Percentiles rank a stretch among this genome's conserved stretches.
Conservation (phyloP, 768 basidiomycete genomes). For the Calocybe indica region DNA sequence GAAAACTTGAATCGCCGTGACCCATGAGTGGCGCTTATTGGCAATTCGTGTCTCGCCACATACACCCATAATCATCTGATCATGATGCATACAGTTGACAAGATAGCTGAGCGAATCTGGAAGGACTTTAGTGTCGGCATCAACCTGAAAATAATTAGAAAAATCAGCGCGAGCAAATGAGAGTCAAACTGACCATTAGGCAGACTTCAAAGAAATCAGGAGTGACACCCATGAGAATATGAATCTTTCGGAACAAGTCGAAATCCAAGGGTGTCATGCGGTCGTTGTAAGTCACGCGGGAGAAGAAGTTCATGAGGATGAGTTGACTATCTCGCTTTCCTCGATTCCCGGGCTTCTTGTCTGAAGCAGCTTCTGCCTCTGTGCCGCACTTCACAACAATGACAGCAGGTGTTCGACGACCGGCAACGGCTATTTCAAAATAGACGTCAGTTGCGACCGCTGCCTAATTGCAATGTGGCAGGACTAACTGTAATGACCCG, state of each 20-base stretch:
- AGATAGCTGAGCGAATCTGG: slow-evolving; percentile 85
- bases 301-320: slow-evolving; percentile 99
- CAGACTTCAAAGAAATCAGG: slow-evolving; percentile 98
- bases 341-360: slow-evolving; percentile 95
- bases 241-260: slow-evolving; percentile 95
- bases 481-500: slow-evolving; percentile 94
- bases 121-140: slow-evolving; percentile 96
- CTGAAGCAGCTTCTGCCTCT: slow-evolving; percentile 71
- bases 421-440: slow-evolving; percentile 55
- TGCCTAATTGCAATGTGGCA: neutral
- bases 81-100: slow-evolving; percentile 98
- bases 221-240: slow-evolving; percentile 96
- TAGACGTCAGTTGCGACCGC: slow-evolving; percentile 2
- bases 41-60: slow-evolving; percentile 99
- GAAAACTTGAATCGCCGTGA: slow-evolving; percentile 96
- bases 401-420: slow-evolving; percentile 89
- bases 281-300: slow-evolving; percentile 97
- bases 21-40: slow-evolving; percentile 98
- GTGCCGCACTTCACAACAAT: slow-evolving; percentile 96
- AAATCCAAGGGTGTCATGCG: slow-evolving; percentile 97
- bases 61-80: slow-evolving; percentile 98
- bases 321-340: slow-evolving; percentile 99
- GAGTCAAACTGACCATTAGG: slow-evolving; percentile 73
- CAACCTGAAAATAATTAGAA: slow-evolving; percentile 56
- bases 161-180: neutral